These are phyloP conservation scores for Leptosphaerulina australis DNA, from an alignment of 2,329 filamentous ascomycete species.

Conservation along the genomic window DNA sequence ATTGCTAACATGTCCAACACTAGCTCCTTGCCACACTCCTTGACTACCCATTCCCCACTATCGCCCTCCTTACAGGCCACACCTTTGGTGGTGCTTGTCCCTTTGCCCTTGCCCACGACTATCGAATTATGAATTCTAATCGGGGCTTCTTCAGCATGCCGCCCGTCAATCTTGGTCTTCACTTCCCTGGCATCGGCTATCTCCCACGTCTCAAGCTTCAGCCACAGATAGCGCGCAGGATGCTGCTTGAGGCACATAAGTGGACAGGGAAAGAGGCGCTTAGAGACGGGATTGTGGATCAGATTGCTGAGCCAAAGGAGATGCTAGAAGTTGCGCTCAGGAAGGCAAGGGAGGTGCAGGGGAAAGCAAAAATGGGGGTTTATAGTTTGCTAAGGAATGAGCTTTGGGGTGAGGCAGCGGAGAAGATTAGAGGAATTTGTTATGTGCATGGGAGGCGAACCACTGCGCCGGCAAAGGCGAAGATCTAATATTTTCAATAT, in stretches of 20 bases:
- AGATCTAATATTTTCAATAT: too few species aligned
- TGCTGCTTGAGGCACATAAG: slow-evolving; percentile 61
- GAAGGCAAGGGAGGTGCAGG: slow-evolving; percentile 52
- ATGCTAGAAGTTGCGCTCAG: slow-evolving; percentile 58
- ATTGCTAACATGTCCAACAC: slow-evolving; percentile 28
- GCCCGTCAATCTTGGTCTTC: slow-evolving; percentile 61
- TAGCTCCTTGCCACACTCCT: slow-evolving; percentile 55
- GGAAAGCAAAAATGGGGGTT: slow-evolving; percentile 56
- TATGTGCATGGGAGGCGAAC: slow-evolving; percentile 59
- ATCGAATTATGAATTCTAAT: slow-evolving; percentile 50
- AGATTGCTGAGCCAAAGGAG: slow-evolving; percentile 52
- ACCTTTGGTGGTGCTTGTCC: slow-evolving; percentile 58
- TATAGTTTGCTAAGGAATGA: slow-evolving; percentile 60
- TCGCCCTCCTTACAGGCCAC: slow-evolving; percentile 57
- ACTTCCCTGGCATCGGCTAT: slow-evolving; percentile 62
- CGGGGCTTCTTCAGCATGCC: slow-evolving; percentile 51
- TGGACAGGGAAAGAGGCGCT: slow-evolving; percentile 61
- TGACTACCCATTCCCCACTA: slow-evolving; percentile 58
- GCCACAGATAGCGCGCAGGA: slow-evolving; percentile 60
- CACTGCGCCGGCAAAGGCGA: slow-evolving; percentile 54
- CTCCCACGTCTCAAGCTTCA: slow-evolving; percentile 60
- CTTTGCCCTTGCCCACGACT: slow-evolving; percentile 56
- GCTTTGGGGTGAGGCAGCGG: slow-evolving; percentile 60
- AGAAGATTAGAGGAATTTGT: slow-evolving; percentile 58
- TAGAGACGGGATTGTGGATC: slow-evolving; percentile 61